Conservation (phyloP, 192 early-diverging fungal genomes). For the Linnemannia schmuckeri region DNA sequence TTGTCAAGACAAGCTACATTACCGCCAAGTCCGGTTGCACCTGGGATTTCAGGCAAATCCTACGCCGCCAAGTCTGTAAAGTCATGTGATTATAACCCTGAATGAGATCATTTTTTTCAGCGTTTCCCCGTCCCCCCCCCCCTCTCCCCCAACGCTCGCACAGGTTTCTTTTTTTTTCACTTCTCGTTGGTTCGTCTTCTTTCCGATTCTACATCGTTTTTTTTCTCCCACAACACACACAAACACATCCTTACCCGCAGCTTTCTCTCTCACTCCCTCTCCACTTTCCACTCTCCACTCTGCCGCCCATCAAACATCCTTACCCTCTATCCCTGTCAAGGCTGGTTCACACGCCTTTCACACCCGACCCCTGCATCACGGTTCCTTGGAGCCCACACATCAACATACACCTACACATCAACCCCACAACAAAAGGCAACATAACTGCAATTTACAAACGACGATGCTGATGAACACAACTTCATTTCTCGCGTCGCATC, state of each 20-base stretch:
- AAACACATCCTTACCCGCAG: background rate
- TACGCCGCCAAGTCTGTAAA: background rate
- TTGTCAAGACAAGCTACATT: too few species aligned
- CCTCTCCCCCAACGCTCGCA: background rate
- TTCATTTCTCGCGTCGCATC: constrained; percentile 39
- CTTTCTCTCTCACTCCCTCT: background rate
- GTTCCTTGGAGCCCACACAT: constrained; percentile 1
- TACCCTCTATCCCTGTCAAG: background rate
- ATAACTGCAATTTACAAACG: background rate
- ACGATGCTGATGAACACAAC: constrained; percentile 49
- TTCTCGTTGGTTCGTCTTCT: background rate
- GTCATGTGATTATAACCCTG: background rate
- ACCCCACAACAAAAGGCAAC: background rate
- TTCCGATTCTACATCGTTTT: constrained; percentile 1
- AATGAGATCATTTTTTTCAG: constrained; percentile 7
- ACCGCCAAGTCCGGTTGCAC: too few species aligned
- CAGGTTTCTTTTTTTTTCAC: background rate
- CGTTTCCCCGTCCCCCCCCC: too few species aligned
- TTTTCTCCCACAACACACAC: background rate
- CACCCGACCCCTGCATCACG: background rate
- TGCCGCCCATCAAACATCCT: background rate
- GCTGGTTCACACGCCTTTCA: background rate
- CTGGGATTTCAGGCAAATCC: too few species aligned
- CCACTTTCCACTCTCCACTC: background rate
- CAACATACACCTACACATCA: background rate